Conservation (phyloP, 495 filamentous ascomycete genomes). For the Penicillium coprophilum region DNA sequence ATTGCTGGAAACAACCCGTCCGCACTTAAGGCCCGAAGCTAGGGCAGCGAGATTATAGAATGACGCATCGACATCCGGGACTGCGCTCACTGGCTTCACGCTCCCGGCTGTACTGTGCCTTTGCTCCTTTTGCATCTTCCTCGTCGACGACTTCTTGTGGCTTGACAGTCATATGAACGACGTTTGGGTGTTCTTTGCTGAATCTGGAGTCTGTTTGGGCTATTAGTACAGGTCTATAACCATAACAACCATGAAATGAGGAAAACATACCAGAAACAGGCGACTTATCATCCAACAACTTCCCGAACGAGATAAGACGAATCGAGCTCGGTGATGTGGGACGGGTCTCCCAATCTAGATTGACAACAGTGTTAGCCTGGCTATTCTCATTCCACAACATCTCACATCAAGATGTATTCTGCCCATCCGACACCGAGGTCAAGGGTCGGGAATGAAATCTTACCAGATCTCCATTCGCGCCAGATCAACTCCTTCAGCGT, state of each 20-base stretch:
- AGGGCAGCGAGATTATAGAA: conserved; percentile 56
- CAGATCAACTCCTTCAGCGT: conserved; percentile 89
- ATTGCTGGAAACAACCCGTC: background rate
- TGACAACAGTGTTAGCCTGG: conserved; percentile 8
- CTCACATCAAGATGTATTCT: background rate
- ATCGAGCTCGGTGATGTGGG: conserved; percentile 82
- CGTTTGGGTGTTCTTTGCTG: conserved; percentile 67
- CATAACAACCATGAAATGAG: background rate
- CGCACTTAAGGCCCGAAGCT: background rate
- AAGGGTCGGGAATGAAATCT: conserved; percentile 13
- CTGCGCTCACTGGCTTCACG: conserved; percentile 61
- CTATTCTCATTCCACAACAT: background rate
- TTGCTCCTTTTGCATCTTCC: conserved; percentile 77
- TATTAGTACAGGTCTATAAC: conserved; percentile 6
- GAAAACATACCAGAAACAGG: conserved; percentile 63
- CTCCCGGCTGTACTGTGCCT: conserved; percentile 58
- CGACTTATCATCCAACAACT: conserved; percentile 82
- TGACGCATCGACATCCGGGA: conserved; percentile 75
- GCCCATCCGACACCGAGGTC: background rate
- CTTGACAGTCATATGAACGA: conserved; percentile 91
- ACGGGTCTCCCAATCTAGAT: conserved; percentile 77
- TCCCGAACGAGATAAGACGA: conserved; percentile 84
- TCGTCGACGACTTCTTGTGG: conserved; percentile 88
- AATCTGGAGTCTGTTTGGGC: conserved; percentile 70
- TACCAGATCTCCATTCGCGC: conserved; percentile 80